Percentiles rank a stretch among this genome's conserved stretches.
Evolutionary conservation across 768 basidiomycete genomes (phyloP).

Genomic region (Pisolithus marmoratus): DNA sequence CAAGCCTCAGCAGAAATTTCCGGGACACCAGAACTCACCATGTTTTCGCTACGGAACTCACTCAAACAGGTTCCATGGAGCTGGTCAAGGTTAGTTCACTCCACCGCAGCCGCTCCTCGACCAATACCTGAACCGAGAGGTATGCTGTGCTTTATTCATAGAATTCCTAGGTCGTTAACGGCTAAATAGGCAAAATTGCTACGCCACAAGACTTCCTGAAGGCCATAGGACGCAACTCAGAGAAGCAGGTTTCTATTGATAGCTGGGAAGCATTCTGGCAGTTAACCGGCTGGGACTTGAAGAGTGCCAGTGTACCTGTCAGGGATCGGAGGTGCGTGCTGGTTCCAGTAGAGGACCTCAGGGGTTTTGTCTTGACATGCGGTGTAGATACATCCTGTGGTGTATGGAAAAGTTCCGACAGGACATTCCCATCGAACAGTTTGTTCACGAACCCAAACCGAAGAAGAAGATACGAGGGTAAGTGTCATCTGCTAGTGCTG

Average conservation of each 20-base stretch:
- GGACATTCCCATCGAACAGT: conserved; percentile 47
- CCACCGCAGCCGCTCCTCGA: conserved; percentile 21
- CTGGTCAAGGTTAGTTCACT: conserved; percentile 23
- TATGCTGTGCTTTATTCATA: neutral
- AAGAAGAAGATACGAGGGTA: conserved; percentile 81
- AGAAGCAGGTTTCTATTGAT: conserved; percentile 58
- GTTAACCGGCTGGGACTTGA: conserved; percentile 49
- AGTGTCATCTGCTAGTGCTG: conserved; percentile 19
- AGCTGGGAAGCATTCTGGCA: conserved; percentile 75
- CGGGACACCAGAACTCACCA: neutral
- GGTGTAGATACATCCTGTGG: conserved; percentile 73
- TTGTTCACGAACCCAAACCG: conserved; percentile 60
- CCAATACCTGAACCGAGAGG: conserved; percentile 22
- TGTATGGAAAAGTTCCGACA: conserved; percentile 75
- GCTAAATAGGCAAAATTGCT: conserved; percentile 40
- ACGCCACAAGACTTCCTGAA: conserved; percentile 64
- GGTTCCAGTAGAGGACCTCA: neutral
- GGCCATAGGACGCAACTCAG: conserved; percentile 64
- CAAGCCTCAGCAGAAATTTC: neutral
- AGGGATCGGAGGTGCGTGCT: conserved; percentile 62
- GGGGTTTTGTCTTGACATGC: conserved; percentile 3
- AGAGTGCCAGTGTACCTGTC: conserved; percentile 58
- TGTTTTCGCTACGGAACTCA: conserved; percentile 17
- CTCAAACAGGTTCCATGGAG: conserved; percentile 14
- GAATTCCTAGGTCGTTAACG: neutral